Base-by-base conservation (phyloP, 768 basidiomycete species). In the Bullera alba region DNA sequence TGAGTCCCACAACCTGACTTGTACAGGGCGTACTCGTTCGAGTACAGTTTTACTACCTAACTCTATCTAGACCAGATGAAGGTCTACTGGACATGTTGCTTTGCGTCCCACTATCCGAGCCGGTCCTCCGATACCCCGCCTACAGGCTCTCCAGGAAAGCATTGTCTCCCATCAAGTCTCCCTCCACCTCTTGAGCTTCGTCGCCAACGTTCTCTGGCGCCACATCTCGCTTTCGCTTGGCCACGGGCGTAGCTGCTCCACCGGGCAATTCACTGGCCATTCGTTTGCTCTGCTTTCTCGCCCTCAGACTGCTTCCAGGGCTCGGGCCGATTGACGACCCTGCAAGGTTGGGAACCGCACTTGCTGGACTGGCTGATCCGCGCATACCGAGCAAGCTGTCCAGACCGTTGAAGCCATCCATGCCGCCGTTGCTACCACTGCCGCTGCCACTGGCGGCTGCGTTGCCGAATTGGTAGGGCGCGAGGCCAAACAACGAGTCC, bases 201-300 rank as follows among this genome's bases (percentile, higher is more conserved):
- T 37, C 51, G 7, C 21, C 50, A 22, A 26, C 34, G 1, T 28
- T 23, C 29, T 3, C 26, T 1, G 14, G 29, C 48, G 10, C 23
- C 36, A 23, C 25, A 19, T 17, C 36, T 45, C 48, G 48, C 15
- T 25, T 39, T 44, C 54, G 7, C 35, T 64, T 64, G 8, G 59
- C 35, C 7, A 65, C 63, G 1, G 63, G 63, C 36, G 45, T 55
- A 22, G 58, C 60, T 1, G 63, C 60, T 2, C 63, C 63, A 19
- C 60, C 63, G 2, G 63, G 63, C 12, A 56, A 27, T 34, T 57
- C 53, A 5, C 42, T 38, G 19, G 51, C 48, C 14, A 25, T n/a
- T 35, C 60, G 36, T 44, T 65, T 65, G 5, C 50, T 51, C 30
- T 57, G 38, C 38, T 61, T 61, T 36, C 63, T 51, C 15, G 63